A percentile compares a stretch with the other conserved stretches of the same genome.
These are phyloP conservation scores for Nissolia schottii DNA, from an alignment of 306 rosid species.

Conservation along the genomic window DNA sequence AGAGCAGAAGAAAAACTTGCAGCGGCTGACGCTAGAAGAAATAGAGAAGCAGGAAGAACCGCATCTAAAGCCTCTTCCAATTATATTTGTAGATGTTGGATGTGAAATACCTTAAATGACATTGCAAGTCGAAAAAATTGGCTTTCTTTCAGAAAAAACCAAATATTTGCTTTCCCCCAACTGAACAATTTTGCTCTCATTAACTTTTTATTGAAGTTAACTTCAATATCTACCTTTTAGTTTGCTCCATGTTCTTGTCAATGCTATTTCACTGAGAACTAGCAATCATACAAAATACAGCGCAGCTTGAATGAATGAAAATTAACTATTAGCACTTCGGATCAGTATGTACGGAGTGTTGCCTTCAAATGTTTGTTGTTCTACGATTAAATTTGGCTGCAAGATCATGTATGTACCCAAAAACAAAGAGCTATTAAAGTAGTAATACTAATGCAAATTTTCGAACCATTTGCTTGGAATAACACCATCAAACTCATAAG, in stretches of 20 bases:
- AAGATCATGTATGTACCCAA: not conserved
- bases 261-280: not conserved
- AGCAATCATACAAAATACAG: not conserved
- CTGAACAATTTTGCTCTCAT: not conserved
- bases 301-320: not conserved
- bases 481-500: not conserved
- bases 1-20: slow-evolving; percentile 73
- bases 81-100: not conserved
- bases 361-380: not conserved
- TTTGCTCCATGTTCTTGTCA: too few species aligned
- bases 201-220: not conserved
- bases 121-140: not conserved
- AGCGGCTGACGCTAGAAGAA: slow-evolving; percentile 66
- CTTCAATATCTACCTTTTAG: not conserved
- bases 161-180: not conserved
- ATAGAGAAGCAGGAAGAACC: slow-evolving; percentile 55
- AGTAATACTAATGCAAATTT: not conserved
- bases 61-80: slow-evolving; percentile 34
- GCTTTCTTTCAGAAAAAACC: not conserved
- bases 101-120: not conserved
- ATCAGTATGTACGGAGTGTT: not conserved
- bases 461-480: not conserved
- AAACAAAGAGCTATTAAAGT: not conserved
- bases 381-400: not conserved
- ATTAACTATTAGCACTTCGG: not conserved